Evolutionary conservation across 805 yeast genomes (phyloP), one percentile per base, ranked within the genome.

Genomic region (Ogataea pilisensis): DNA sequence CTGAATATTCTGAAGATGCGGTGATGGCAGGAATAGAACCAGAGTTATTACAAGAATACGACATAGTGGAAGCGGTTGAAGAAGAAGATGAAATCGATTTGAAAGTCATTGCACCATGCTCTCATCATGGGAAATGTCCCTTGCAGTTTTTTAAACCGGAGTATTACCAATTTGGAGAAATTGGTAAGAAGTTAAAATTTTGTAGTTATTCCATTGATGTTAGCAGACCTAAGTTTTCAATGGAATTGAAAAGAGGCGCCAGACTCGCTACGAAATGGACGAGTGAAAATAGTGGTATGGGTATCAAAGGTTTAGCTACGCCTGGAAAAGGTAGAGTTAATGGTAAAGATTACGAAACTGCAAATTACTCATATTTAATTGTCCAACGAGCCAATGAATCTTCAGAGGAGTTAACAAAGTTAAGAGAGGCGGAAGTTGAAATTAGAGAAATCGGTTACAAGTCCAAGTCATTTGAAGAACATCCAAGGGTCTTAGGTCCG

Each of bases 101-200:
- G 37, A 73, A 75, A 31, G 71, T 91, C 8, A 57, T 91, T 16
- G 96, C 96, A 0, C 99, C 99, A 3, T 93, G 97, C 57, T 64
- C 91, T 1, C 97, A 93, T 58, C 96, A 88, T 53, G 76, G 81
- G 11, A 73, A 69, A 49, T 90, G 97, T 55, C 97, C 98, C 0
- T 65, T 91, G 40, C 97, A 90, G 60, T 70, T 79, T 25, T 81
- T 83, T 12, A 83, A 83, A 37, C 86, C 95, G 2, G 76, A 75
- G 27, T 78, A 73, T 53, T 85, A 81, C 56, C 68, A 69, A 30
- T 72, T 69, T 33, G 64, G 68, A 13, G 69, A 70, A 26, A 61
- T 73, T 19, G 87, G 86, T 32, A 73, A 73, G 46, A 72, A 78
- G 43, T 66, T 85, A 38, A 75, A 75, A 41, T 87, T 89, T 70